Base-by-base conservation (phyloP, 352 stramenopile species). In the Ophiocytium majus region DNA sequence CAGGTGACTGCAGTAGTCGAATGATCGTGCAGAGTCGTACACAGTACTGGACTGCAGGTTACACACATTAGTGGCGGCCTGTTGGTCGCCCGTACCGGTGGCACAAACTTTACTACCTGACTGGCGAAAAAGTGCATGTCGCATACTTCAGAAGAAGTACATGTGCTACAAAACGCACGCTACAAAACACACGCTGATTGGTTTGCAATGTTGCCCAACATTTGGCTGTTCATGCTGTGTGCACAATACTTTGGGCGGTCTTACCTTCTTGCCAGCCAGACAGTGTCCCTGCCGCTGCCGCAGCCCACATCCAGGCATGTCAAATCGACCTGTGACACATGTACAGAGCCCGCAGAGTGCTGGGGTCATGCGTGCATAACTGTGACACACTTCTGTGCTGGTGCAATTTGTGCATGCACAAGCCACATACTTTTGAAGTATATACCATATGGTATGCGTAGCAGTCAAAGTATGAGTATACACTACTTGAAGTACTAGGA, bases 281-380 rank as follows among this genome's bases (percentile, higher is more conserved):
- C 57, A 71, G 57, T 23, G 28, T 71, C 57, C 28, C 57, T 23
- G 28, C 57, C 57, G 28, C 57, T 71, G 23, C 57, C 57, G 28
- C 57, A 71, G 57, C 57, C 57, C 57, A 28, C 57, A 71, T 71
- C 57, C 23, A 71, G 28, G 57, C 57, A 71, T 23, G 19, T 71
- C 28, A 71, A 71, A 23, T 71, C 57, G 28, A 71, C 28, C 57
- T 71, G 57, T 71, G n/a, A n/a, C n/a, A n/a, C n/a, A n/a, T n/a
- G n/a, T n/a, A n/a, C n/a, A n/a, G n/a, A n/a, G n/a, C n/a, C n/a
- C n/a, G n/a, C n/a, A n/a, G n/a, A n/a, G n/a, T n/a, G n/a, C n/a
- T n/a, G n/a, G n/a, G n/a, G n/a, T n/a, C n/a, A n/a, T n/a, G n/a
- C n/a, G n/a, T n/a, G n/a, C n/a, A n/a, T n/a, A n/a, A n/a, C n/a